These are phyloP conservation scores for Talaromyces nanjingensis DNA, from an alignment of 495 filamentous ascomycete genomes.

Conservation along the genomic window DNA sequence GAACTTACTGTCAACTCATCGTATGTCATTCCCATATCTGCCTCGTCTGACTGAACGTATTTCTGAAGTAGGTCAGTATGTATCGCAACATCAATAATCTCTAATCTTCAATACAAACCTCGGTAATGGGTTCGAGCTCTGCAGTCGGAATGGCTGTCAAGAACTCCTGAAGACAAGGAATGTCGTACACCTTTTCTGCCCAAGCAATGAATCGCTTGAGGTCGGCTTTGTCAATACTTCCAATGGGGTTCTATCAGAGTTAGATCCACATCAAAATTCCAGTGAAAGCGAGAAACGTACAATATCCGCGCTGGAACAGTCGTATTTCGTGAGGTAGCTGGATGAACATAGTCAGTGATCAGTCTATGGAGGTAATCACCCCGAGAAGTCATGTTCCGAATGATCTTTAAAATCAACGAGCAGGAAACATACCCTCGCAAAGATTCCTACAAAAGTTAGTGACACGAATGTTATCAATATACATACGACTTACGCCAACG, in stretches of 20 bases:
- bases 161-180: conserved; percentile 72
- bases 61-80: neutral
- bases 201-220: conserved; percentile 72
- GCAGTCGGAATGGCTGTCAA: conserved; percentile 71
- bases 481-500: conserved; percentile 33
- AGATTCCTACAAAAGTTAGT: conserved; percentile 14
- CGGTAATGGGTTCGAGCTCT: conserved; percentile 75
- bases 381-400: conserved; percentile 6
- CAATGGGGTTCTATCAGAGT: conserved; percentile 56
- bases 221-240: conserved; percentile 65
- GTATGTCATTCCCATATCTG: conserved; percentile 63
- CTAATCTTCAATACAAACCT: conserved; percentile 47
- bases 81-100: neutral
- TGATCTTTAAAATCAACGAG: neutral
- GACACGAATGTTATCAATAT: neutral
- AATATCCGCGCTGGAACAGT: conserved; percentile 49
- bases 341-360: neutral
- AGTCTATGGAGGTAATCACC: neutral
- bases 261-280: conserved; percentile 7
- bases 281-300: conserved; percentile 20
- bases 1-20: conserved; percentile 27
- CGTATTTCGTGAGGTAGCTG: conserved; percentile 71
- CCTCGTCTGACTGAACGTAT: conserved; percentile 54
- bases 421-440: conserved; percentile 25
- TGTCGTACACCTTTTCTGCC: conserved; percentile 50